Evolutionary conservation across 495 filamentous ascomycete species (phyloP).

Genomic region (Astrothelium macrocarpum): DNA sequence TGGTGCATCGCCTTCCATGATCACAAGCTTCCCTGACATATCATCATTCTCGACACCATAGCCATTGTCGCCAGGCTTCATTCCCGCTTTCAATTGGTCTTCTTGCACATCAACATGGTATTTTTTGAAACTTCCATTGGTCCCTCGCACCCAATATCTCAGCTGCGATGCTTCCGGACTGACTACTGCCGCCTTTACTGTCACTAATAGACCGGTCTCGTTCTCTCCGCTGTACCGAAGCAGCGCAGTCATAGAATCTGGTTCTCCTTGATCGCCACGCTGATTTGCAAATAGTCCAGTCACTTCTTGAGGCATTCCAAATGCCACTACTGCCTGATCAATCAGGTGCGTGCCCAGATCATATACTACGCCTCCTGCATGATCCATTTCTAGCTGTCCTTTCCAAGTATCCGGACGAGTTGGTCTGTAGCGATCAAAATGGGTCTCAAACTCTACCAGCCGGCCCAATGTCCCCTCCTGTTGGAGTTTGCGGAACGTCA

Average conservation of each 20-base stretch:
- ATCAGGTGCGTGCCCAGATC: slow-evolving; percentile 80
- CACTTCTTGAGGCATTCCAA: slow-evolving; percentile 62
- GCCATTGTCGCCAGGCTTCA: slow-evolving; percentile 50
- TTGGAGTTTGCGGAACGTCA: slow-evolving; percentile 58
- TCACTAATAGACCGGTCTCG: slow-evolving; percentile 46
- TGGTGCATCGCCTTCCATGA: slow-evolving; percentile 32
- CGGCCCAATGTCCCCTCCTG: slow-evolving; percentile 49
- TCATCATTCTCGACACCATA: slow-evolving; percentile 59
- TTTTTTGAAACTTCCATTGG: slow-evolving; percentile 73
- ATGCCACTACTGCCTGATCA: slow-evolving; percentile 69
- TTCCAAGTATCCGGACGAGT: slow-evolving; percentile 55
- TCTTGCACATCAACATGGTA: slow-evolving; percentile 69
- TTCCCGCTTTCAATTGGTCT: slow-evolving; percentile 62
- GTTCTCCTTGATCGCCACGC: slow-evolving; percentile 49
- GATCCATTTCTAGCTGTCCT: slow-evolving; percentile 37
- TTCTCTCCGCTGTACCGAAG: slow-evolving; percentile 54
- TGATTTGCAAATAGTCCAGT: slow-evolving; percentile 61
- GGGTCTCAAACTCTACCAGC: slow-evolving; percentile 70
- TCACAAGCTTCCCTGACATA: slow-evolving; percentile 40
- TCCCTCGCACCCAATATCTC: slow-evolving; percentile 72
- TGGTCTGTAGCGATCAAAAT: slow-evolving; percentile 73
- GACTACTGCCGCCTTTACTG: slow-evolving; percentile 59
- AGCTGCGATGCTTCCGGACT: slow-evolving; percentile 62
- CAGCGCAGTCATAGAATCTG: slow-evolving; percentile 61
- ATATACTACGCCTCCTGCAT: slow-evolving; percentile 63